phyloP scores from a whole-genome alignment of 163 green algal species.

The Botryococcus braunii region DNA sequence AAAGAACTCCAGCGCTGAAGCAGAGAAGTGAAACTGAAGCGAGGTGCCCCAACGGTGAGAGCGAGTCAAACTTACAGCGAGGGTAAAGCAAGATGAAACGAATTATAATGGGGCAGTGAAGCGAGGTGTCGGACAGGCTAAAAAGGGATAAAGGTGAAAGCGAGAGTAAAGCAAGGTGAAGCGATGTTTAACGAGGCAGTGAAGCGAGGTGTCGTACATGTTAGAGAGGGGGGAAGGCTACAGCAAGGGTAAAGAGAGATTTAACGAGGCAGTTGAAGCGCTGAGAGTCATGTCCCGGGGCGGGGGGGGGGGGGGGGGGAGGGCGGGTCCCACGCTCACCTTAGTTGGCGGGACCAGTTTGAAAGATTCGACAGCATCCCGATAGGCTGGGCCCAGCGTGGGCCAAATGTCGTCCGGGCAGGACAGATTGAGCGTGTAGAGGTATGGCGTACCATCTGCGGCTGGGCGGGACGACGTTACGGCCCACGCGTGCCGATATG shows the following conservation, averaged over 20 bases:
- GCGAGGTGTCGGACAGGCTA: too few species aligned
- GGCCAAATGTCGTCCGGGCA: constrained; percentile 45
- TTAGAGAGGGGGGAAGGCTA: not conserved
- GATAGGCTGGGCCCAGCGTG: constrained; percentile 20
- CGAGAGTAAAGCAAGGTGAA: not conserved
- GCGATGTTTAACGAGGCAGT: not conserved
- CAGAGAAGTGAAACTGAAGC: too few species aligned
- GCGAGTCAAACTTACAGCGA: too few species aligned
- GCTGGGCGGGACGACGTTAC: constrained; percentile 47
- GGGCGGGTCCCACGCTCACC: not conserved
- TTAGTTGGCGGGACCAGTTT: constrained; percentile 28
- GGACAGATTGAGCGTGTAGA: constrained; percentile 78
- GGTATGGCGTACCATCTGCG: constrained; percentile 50
- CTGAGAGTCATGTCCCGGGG: not conserved
- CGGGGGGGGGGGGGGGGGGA: not conserved
- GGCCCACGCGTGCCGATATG: constrained; percentile 64
- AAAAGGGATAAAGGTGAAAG: not conserved
- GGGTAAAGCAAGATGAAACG: too few species aligned
- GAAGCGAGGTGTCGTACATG: not conserved
- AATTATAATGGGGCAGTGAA: too few species aligned
- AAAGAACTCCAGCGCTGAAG: too few species aligned
- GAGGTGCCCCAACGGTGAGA: too few species aligned
- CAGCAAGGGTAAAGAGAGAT: not conserved
- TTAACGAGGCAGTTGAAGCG: not conserved
- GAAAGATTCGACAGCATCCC: constrained; percentile 40